These are phyloP conservation scores for Pseudoperonospora humuli DNA, from an alignment of 352 stramenopile genomes.

Conservation along the genomic window DNA sequence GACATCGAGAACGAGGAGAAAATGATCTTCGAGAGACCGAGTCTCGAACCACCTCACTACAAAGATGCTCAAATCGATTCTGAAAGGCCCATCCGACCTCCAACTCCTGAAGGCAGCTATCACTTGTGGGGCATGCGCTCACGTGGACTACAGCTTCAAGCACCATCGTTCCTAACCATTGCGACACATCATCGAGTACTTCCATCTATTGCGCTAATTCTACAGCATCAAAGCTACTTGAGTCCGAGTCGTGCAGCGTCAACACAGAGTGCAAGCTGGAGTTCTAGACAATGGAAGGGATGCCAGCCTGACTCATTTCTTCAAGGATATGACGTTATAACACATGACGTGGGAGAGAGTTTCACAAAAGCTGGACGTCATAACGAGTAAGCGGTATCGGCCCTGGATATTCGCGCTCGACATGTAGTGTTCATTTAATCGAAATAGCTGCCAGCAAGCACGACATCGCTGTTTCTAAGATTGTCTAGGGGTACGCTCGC, in stretches of 20 bases:
- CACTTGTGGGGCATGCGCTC: slow-evolving; percentile 1
- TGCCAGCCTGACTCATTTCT: not conserved
- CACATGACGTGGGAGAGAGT: not conserved
- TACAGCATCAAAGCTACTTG: slow-evolving; percentile 31
- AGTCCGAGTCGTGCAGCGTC: slow-evolving; percentile 27
- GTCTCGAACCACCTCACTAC: slow-evolving; percentile 6
- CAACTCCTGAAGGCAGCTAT: not conserved
- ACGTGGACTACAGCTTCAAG: slow-evolving; percentile 1
- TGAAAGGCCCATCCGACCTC: not conserved
- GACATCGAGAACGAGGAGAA: slow-evolving; percentile 13
- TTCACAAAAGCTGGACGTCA: too few species aligned
- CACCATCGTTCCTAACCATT: slow-evolving; percentile 13
- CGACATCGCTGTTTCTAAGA: too few species aligned
- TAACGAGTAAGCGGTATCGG: not conserved
- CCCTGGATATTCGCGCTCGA: too few species aligned
- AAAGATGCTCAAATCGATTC: not conserved
- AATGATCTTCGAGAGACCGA: slow-evolving; percentile 5
- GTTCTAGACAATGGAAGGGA: not conserved
- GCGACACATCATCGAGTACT: slow-evolving; percentile 22
- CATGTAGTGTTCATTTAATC: too few species aligned
- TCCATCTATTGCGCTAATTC: slow-evolving; percentile 34
- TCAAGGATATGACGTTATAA: slow-evolving; percentile 3
- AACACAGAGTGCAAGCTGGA: slow-evolving; percentile 4
- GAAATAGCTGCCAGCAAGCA: not conserved
- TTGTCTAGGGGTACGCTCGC: too few species aligned